A percentile compares a stretch with the other conserved stretches of the same genome.
phyloP scores from a whole-genome alignment of 2,329 filamentous ascomycete species.

The Blastomyces silverae region DNA sequence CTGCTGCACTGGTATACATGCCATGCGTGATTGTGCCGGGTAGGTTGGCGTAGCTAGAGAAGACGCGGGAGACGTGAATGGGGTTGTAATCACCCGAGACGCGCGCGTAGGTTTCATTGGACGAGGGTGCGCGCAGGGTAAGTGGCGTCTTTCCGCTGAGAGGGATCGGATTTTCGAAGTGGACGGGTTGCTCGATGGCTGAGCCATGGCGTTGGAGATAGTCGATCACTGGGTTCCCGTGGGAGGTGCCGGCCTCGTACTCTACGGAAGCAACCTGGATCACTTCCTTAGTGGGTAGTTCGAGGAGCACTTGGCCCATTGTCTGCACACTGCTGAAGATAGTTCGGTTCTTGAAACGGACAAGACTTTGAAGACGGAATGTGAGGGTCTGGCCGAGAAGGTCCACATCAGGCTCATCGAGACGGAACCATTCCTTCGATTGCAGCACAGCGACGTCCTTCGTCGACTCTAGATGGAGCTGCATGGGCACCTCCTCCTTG shows the following conservation, averaged over 20 bases:
- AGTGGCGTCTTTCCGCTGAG: conserved; percentile 87
- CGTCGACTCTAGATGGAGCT: conserved; percentile 75
- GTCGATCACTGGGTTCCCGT: conserved; percentile 94
- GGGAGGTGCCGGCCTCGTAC: conserved; percentile 83
- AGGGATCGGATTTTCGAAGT: conserved; percentile 96
- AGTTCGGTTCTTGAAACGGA: conserved; percentile 90
- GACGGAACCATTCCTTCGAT: conserved; percentile 95
- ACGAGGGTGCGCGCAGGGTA: conserved; percentile 80
- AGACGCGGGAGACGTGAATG: conserved; percentile 95
- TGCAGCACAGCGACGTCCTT: conserved; percentile 91
- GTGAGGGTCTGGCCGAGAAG: conserved; percentile 87
- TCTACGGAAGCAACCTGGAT: conserved; percentile 97
- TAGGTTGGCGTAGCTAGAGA: conserved; percentile 89
- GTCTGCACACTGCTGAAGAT: conserved; percentile 91
- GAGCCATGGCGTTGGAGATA: conserved; percentile 88
- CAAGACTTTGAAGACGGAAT: conserved; percentile 88
- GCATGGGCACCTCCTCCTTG: conserved; percentile 91
- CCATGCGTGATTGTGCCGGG: conserved; percentile 97
- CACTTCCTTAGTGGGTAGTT: conserved; percentile 92
- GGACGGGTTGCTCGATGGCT: conserved; percentile 89
- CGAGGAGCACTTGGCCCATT: conserved; percentile 81
- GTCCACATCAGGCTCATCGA: conserved; percentile 77
- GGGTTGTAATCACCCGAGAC: conserved; percentile 99
- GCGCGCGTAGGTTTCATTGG: conserved; percentile 95
- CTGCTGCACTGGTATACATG: conserved; percentile 98